Evolutionary conservation across 495 filamentous ascomycete species (phyloP).

Genomic region (Neurospora sp.): DNA sequence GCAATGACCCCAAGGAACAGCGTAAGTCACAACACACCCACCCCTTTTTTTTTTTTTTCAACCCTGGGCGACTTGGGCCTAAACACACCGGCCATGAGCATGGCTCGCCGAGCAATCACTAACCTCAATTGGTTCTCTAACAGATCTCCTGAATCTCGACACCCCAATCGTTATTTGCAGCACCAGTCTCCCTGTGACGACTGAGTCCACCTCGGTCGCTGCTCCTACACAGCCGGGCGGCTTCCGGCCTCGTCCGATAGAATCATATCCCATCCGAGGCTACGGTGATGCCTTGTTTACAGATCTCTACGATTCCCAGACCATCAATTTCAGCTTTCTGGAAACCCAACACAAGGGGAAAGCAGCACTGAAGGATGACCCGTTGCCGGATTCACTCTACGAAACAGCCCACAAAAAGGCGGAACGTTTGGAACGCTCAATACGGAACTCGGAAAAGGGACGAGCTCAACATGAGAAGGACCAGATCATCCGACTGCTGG

Average conservation of each 20-base stretch:
- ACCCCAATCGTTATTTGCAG: slow-evolving; percentile 49
- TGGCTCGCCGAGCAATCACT: slow-evolving; percentile 36
- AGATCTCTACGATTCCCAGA: slow-evolving; percentile 41
- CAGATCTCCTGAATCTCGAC: slow-evolving; percentile 51
- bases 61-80: background rate
- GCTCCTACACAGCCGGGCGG: slow-evolving; percentile 9
- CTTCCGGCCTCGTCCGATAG: slow-evolving; percentile 10
- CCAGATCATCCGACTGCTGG: slow-evolving; percentile 73
- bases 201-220: slow-evolving; percentile 9
- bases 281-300: slow-evolving; percentile 36
- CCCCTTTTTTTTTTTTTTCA: slow-evolving; percentile 1
- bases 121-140: slow-evolving; percentile 5
- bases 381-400: slow-evolving; percentile 58
- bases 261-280: slow-evolving; percentile 30
- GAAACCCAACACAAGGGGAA: slow-evolving; percentile 25
- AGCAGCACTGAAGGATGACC: slow-evolving; percentile 43
- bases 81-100: slow-evolving; percentile 6
- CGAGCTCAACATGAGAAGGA: slow-evolving; percentile 86
- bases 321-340: slow-evolving; percentile 46
- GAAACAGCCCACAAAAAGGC: slow-evolving; percentile 62
- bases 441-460: slow-evolving; percentile 88
- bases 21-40: slow-evolving; percentile 42
- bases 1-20: slow-evolving; percentile 63
- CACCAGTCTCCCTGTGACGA: slow-evolving; percentile 21
- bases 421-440: slow-evolving; percentile 81